Base-by-base conservation (phyloP, 2,329 filamentous ascomycete species). In the Harringtonia aguacate region DNA sequence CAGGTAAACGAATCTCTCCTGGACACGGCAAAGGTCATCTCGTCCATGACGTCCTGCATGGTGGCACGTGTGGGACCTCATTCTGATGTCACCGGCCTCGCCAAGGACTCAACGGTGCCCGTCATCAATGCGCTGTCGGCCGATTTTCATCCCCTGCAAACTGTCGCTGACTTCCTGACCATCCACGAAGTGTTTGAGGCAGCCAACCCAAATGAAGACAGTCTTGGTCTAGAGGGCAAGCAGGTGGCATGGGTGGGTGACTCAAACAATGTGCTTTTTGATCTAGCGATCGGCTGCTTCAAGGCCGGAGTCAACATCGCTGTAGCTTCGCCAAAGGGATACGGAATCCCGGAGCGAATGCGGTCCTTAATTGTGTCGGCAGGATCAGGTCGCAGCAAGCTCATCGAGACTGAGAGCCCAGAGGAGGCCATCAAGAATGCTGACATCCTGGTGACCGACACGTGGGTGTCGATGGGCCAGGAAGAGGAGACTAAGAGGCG, bases 401-500 rank as follows among this genome's bases (percentile, higher is more conserved):
- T 95, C 29, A 67, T 66, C 6, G 84, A 94, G 63, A 94, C 86
- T 1, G 83, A 73, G 20, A 68, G 84, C 1, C 92, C 90, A 0
- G 86, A 92, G 59, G 86, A 94, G 56, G 92, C 75, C 6, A 79
- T 95, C 58, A 85, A 85, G 67, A 69, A 81, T 51, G 90, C 92
- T 4, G 84, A 98, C 60, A 75, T 97, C 43, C 70, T 98, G 46
- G 88, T 97, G 20, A 98, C 92, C 1, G 92, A 98, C 58, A 98
- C 92, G 1, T 98, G 92, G 92, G 77, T 98, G 28, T 94, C 87
- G 2, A 98, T 98, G 92, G 92, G 92, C 38, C 90, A 97, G 64
- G 92, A 98, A 63, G 78, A 77, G 45, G 92, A 98, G 64, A 72
- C 79, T 33, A 72, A 80, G 53, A 83, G 84, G 69, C 73, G 86